phyloP scores from a whole-genome alignment of 2,329 filamentous ascomycete species.

The Leptographium flavum region DNA sequence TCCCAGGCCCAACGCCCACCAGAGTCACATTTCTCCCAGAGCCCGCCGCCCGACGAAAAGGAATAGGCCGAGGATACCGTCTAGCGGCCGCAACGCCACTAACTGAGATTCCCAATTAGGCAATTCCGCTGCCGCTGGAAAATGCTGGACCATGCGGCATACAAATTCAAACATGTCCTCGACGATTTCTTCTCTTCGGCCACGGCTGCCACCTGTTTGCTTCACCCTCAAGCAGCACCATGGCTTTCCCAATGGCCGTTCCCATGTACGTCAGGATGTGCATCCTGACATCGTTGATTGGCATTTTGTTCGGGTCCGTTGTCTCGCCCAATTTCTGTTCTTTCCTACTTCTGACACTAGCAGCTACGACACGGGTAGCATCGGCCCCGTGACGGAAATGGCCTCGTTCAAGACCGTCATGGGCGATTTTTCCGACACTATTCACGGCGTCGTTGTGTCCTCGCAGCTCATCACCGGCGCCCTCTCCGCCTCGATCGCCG shows the following conservation, averaged over 20 bases:
- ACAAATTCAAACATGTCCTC: no score
- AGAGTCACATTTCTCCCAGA: neutral
- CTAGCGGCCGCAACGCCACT: neutral
- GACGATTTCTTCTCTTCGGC: neutral
- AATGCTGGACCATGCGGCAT: neutral
- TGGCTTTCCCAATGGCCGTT: neutral
- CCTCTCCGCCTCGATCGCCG: conserved; percentile 42
- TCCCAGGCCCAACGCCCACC: no score
- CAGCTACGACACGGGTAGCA: conserved; percentile 30
- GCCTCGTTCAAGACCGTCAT: conserved; percentile 32
- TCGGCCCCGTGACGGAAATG: conserved; percentile 48
- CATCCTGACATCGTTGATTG: neutral
- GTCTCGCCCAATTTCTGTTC: neutral
- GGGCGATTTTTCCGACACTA: conserved; percentile 35
- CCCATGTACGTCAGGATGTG: neutral
- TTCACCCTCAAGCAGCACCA: neutral
- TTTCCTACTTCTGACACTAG: neutral
- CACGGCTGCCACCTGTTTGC: no score
- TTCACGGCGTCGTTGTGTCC: conserved; percentile 46
- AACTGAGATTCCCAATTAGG: neutral
- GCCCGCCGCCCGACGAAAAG: neutral
- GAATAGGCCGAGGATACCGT: neutral
- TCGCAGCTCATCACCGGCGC: conserved; percentile 45
- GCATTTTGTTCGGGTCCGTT: neutral
- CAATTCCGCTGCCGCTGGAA: neutral